phyloP scores from a whole-genome alignment of 768 basidiomycete genomes.

The Cystobasidium tubakii region DNA sequence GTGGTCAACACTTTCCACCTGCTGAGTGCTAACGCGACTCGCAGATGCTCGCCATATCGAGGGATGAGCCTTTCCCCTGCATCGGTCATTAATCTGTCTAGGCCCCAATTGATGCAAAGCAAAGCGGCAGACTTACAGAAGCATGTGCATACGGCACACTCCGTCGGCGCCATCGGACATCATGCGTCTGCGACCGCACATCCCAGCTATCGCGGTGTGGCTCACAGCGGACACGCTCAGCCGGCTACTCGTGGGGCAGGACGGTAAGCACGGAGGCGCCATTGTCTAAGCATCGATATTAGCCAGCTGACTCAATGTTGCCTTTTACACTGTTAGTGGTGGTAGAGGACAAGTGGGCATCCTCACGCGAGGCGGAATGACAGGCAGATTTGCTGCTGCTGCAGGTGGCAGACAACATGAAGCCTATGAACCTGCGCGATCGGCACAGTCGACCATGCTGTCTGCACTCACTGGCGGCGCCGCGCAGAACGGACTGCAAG shows the following conservation, averaged over 20 bases:
- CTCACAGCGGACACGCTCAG: constrained; percentile 14
- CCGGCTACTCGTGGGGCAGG: not conserved
- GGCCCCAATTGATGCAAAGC: constrained; percentile 49
- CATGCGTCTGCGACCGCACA: constrained; percentile 7
- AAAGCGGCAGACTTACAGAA: not conserved
- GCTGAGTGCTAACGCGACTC: not conserved
- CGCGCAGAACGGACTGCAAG: not conserved
- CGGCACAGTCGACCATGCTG: not conserved
- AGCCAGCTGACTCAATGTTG: not conserved
- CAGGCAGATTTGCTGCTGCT: constrained; percentile 11
- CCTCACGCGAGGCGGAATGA: not conserved
- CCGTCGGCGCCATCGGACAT: not conserved
- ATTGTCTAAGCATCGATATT: too few relatives aligned
- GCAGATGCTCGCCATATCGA: constrained; percentile 82
- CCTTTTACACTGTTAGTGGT: not conserved
- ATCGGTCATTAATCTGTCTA: constrained; percentile 78
- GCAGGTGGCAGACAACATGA: not conserved
- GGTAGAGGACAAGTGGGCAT: constrained; percentile 6
- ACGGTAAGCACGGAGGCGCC: not conserved
- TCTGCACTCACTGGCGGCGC: not conserved
- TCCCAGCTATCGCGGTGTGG: constrained; percentile 20
- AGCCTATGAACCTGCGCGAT: not conserved
- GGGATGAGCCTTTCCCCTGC: constrained; percentile 82
- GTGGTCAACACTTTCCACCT: not conserved
- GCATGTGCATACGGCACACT: not conserved